Evolutionary conservation across 176 grass and related monocot species (phyloP).

Genomic region (Phyllostachys edulis): DNA sequence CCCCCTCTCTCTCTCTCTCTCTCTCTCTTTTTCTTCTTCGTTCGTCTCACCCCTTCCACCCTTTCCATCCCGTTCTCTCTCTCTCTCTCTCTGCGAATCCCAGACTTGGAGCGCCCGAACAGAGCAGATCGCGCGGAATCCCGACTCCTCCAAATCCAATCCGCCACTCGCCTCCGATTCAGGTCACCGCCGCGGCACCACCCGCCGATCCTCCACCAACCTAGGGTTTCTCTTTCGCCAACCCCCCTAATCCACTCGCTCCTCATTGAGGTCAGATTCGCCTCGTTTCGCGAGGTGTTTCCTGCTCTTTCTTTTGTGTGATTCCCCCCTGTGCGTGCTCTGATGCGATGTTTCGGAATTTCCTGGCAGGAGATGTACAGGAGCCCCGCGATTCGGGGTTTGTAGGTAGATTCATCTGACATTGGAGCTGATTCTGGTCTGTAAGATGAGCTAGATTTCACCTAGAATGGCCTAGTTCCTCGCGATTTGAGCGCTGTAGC

Average conservation of each 20-base stretch:
- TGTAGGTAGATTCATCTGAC: not conserved
- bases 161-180: not conserved
- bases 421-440: not conserved
- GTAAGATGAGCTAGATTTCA: not conserved
- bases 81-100: not conserved
- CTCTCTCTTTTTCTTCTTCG: too few relatives aligned
- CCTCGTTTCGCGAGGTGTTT: not conserved
- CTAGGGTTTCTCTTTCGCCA: not conserved
- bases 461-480: not conserved
- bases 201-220: not conserved
- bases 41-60: too few relatives aligned
- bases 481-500: not conserved
- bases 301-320: not conserved
- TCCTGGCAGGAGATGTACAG: not conserved
- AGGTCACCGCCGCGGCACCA: too few relatives aligned
- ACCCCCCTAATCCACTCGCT: not conserved
- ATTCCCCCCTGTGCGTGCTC: not conserved
- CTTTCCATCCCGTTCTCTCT: not conserved
- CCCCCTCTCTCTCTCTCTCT: too few relatives aligned
- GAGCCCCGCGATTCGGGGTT: not conserved
- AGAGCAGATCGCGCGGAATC: not conserved
- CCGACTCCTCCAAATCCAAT: not conserved
- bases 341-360: not conserved
- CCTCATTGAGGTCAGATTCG: not conserved
- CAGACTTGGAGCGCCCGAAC: not conserved